These are phyloP conservation scores for Coemansia umbellata DNA, from an alignment of 192 early-diverging fungal species.

Conservation along the genomic window DNA sequence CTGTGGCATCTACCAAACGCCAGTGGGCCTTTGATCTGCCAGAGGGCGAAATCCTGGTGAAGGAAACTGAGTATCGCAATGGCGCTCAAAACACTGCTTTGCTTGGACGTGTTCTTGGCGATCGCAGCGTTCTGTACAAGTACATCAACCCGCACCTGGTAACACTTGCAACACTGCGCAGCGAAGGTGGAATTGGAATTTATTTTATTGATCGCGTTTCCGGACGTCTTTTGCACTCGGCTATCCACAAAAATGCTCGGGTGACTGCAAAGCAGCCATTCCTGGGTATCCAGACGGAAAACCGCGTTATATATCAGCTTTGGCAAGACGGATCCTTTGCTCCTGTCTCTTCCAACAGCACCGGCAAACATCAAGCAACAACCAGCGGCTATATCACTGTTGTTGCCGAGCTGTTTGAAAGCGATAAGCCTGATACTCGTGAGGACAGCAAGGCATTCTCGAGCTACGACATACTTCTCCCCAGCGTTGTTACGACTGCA, in stretches of 20 bases:
- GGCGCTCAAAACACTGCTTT: slow-evolving; percentile 71
- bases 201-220: slow-evolving; percentile 88
- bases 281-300: slow-evolving; percentile 75
- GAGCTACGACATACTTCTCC: slow-evolving; percentile 64
- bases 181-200: slow-evolving; percentile 52
- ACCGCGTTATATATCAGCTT: slow-evolving; percentile 83
- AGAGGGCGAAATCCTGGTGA: slow-evolving; percentile 52
- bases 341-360: slow-evolving; percentile 12
- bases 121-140: slow-evolving; percentile 97
- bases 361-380: slow-evolving; percentile 7
- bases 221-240: slow-evolving; percentile 74
- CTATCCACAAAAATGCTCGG: slow-evolving; percentile 59
- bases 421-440: slow-evolving; percentile 61
- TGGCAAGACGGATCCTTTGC: slow-evolving; percentile 80
- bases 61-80: slow-evolving; percentile 22
- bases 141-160: slow-evolving; percentile 94
- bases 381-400: slow-evolving; percentile 75
- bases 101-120: slow-evolving; percentile 87
- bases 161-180: slow-evolving; percentile 62
- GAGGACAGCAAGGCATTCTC: slow-evolving; percentile 72
- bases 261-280: slow-evolving; percentile 47
- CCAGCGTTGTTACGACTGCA: slow-evolving; percentile 68
- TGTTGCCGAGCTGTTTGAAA: slow-evolving; percentile 86
- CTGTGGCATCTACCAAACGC: not conserved
- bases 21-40: slow-evolving; percentile 59